These are phyloP conservation scores for Asterionellopsis glacialis DNA, from an alignment of 108 stramenopile species.

Conservation along the genomic window DNA sequence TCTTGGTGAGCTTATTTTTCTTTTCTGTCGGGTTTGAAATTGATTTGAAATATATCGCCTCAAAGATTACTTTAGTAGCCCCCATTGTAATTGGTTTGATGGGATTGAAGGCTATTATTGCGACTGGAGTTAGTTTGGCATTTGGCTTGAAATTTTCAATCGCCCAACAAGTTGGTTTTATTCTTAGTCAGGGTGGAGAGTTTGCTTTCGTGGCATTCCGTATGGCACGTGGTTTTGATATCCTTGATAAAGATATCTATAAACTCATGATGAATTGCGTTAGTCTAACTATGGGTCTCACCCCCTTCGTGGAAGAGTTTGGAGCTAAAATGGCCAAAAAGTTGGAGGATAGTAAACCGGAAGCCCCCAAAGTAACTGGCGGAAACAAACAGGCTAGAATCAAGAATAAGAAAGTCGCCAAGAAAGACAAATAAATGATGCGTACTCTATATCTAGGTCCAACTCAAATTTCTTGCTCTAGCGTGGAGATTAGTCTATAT, in stretches of 20 bases:
- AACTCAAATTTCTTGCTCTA: no score
- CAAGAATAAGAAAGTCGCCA: no score
- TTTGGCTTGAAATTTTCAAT: constrained; percentile 67
- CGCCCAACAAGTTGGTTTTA: constrained; percentile 77
- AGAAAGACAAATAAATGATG: no score
- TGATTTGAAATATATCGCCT: constrained; percentile 71
- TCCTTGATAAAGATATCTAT: constrained; percentile 60
- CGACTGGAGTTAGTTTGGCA: constrained; percentile 41
- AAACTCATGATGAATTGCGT: constrained; percentile 88
- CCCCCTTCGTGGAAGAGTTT: constrained; percentile 75
- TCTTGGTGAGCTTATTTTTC: constrained; percentile 93
- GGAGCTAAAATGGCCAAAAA: constrained; percentile 20
- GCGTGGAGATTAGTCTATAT: no score
- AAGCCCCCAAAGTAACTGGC: no score
- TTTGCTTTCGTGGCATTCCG: constrained; percentile 95
- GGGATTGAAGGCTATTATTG: constrained; percentile 70
- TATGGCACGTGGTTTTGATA: constrained; percentile 80
- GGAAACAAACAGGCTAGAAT: no score
- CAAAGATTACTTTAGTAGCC: constrained; percentile 54
- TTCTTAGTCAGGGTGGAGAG: constrained; percentile 89
- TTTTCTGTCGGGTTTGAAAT: constrained; percentile 95
- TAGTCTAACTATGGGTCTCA: constrained; percentile 91
- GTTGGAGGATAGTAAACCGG: no score
- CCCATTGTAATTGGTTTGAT: constrained; percentile 71
- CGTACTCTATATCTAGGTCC: no score